Base-by-base conservation (phyloP, 129 eudicot genomes). In the Sambucus nigra region DNA sequence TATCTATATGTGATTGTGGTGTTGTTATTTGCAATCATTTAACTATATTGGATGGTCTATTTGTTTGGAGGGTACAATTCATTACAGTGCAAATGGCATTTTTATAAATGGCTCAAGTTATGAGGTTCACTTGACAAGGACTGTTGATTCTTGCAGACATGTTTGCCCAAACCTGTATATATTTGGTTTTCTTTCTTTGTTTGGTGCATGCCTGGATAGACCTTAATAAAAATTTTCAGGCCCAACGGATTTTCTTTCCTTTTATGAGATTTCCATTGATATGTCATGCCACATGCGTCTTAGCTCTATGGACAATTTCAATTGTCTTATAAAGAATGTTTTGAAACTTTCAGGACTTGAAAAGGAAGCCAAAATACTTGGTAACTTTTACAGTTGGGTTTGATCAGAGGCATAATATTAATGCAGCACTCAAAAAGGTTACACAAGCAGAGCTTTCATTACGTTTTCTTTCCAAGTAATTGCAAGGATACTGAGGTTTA, bases 341-440 rank as follows among this genome's bases (percentile, higher is more conserved):
- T 5, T 60, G 56, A 25, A 60, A 52, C 38, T 82, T 80, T 64
- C 89, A 92, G 99, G 99, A 92, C 70, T 68, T 92, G 66, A 82
- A 79, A 72, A 80, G 55, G 74, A 92, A 86, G 72, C 96, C 96
- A 21, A 92, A 86, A 71, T 92, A 92, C 80, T 72, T 92, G 67
- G 92, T 92, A 55, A 82, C 99, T 18, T 92, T 92, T 66, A 92
- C 99, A 27, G 99, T 92, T 31, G 99, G 99, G 44, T 86, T 73
- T 71, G 87, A 75, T 61, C 96, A 86, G 76, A 82, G 72, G 71
- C 62, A 86, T 54, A 92, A 86, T 59, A 92, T 92, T 55, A 72
- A 92, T 47, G 68, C 70, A 61, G 89, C 94, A 25, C 82, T 92
- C 38, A 86, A 77, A 65, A 91, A 92, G 87, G 99, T 86, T 61